A percentile compares a stretch with the other conserved stretches of the same genome.
These are phyloP conservation scores for Ophiostoma triangulosporum DNA, from an alignment of 2,329 filamentous ascomycete species.

Conservation along the genomic window DNA sequence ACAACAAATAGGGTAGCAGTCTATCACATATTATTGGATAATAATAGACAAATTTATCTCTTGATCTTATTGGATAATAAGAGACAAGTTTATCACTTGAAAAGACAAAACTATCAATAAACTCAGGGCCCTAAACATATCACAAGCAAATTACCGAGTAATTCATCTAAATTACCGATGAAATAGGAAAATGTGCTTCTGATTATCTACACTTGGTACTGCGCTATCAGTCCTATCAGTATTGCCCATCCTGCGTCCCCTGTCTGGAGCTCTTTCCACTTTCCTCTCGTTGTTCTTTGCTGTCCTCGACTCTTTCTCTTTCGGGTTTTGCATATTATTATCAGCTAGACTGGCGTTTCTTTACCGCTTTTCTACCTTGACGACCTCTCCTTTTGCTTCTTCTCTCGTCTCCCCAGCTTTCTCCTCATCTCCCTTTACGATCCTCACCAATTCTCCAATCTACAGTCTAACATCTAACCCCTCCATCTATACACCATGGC, in stretches of 20 bases:
- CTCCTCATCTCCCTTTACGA: background rate
- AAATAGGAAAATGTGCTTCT: background rate
- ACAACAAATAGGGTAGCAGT: no score
- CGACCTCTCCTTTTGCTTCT: background rate
- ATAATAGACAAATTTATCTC: no score
- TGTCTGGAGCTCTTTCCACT: background rate
- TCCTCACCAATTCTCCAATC: background rate
- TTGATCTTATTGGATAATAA: no score
- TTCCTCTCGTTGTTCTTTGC: background rate
- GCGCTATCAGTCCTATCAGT: background rate
- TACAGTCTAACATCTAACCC: background rate
- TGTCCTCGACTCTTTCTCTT: background rate
- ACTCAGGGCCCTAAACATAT: no score
- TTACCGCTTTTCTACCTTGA: conserved; percentile 6
- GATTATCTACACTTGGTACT: background rate
- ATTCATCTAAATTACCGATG: background rate
- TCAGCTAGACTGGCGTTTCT: background rate
- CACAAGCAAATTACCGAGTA: background rate
- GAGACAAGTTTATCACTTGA: no score
- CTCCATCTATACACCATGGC: conserved; percentile 6
- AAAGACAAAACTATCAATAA: no score
- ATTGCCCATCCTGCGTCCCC: background rate
- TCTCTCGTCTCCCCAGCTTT: background rate
- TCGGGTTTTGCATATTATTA: background rate
- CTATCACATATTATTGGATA: no score